Evolutionary conservation across 495 filamentous ascomycete genomes (phyloP), one percentile per base, ranked within the genome.

Genomic region (Talaromyces trachyspermus): DNA sequence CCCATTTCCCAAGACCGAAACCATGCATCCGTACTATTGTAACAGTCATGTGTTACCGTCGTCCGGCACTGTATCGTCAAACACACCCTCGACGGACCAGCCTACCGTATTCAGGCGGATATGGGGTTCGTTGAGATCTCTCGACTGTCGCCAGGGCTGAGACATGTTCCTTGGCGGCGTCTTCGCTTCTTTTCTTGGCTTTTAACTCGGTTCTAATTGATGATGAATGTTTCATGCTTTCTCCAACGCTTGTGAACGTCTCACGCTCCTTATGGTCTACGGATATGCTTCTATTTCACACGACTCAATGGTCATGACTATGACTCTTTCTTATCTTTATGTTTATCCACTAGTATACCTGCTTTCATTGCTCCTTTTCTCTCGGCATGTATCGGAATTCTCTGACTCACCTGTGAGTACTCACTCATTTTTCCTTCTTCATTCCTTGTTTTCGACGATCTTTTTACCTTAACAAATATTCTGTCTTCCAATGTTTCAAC

Each of bases 101-200:
- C 50, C 53, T 5, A 56, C 55, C 8, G 41, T 65, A 7, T 58
- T 57, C 41, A 61, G 60, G 49, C 55, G 61, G 12, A 43, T 64
- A 8, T 64, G 61, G 61, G 57, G 58, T 12, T 60, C 57, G 1
- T 40, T 64, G 45, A 54, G 59, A 11, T 54, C 59, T 10, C 50
- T 64, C 4, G 49, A 54, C 18, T 64, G 61, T 30, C 54, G 58
- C 36, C 50, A 49, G 11, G 52, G 59, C 20, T 30, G 33, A 49
- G 20, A 11, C 15, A 17, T 25, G 1, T 38, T 27, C 18, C 9
- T 5, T 43, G 39, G 8, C 7, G n/a, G n/a, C n/a, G n/a, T 20
- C 19, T 17, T 22, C 11, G 24, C 2, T 45, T 22, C 2, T 45
- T 2, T 18, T 26, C 26, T 48, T 40, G 23, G 24, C 30, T 23